Conservation (phyloP, 2,329 filamentous ascomycete species). For the Neofusicoccum sp. region DNA sequence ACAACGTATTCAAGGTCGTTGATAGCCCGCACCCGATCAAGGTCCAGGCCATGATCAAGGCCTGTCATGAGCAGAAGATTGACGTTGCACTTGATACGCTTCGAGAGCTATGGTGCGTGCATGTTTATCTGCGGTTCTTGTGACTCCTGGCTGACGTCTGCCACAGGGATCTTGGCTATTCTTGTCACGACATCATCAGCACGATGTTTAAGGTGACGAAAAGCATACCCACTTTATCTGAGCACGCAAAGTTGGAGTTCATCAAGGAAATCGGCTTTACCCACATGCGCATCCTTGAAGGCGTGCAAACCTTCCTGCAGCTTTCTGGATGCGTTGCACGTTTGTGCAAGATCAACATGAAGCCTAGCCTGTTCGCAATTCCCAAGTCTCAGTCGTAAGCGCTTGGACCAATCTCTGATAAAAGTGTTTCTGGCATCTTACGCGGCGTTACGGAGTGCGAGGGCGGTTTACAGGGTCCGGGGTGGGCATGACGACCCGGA, state of each 20-base stretch:
- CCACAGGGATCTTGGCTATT: slow-evolving; percentile 78
- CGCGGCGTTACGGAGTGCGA: slow-evolving; percentile 10
- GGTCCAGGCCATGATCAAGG: slow-evolving; percentile 97
- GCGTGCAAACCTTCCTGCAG: slow-evolving; percentile 91
- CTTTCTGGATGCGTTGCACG: slow-evolving; percentile 89
- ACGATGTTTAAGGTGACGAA: slow-evolving; percentile 99
- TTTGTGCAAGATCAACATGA: slow-evolving; percentile 95
- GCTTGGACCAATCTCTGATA: background rate
- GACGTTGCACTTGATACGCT: slow-evolving; percentile 82
- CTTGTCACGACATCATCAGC: slow-evolving; percentile 97
- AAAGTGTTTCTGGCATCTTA: slow-evolving; percentile 9
- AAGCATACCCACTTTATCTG: slow-evolving; percentile 85
- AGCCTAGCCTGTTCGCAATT: slow-evolving; percentile 71
- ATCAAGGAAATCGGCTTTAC: slow-evolving; percentile 99
- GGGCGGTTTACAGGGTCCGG: background rate
- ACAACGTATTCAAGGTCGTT: slow-evolving; percentile 97
- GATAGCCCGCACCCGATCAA: slow-evolving; percentile 97
- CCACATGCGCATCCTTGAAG: slow-evolving; percentile 98
- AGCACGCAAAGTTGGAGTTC: slow-evolving; percentile 94
- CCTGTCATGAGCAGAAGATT: slow-evolving; percentile 88
- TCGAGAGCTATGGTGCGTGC: slow-evolving; percentile 78
- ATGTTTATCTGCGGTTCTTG: background rate
- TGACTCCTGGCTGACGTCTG: background rate
- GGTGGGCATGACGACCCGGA: background rate
- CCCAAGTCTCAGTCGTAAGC: slow-evolving; percentile 23